Evolutionary conservation across 371 early-diverging fungal species (phyloP), one percentile per base, ranked within the genome.

Genomic region (Mucor saturninus): DNA sequence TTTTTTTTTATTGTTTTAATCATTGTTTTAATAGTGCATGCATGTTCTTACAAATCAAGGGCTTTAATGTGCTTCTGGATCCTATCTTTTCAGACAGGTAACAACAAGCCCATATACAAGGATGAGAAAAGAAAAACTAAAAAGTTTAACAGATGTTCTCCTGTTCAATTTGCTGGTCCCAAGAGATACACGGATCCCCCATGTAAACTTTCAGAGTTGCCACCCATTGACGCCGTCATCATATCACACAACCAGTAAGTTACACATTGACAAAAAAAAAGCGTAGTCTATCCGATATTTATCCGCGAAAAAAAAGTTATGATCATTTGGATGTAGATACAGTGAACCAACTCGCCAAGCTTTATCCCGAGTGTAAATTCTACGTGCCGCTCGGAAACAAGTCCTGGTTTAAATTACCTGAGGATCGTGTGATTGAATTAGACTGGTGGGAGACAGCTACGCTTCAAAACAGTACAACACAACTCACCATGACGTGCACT

Each of bases 391-490:
- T 94, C 8, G 92, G 91, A 7, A 91, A 90, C 70, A 85, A 84
- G 39, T 35, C 61, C 3, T 88, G 89, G 83, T 87, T 93, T 29
- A 59, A 72, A 9, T 68, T 79, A 0, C 50, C 81, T 8, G 39
- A 61, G 4, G 65, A 77, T 2, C 52, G 68, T 9, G 83, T 83
- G 13, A 84, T 66, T 5, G 89, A 92, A 54, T 76, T 83, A 42
- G 94, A 93, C 72, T 93, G 94, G 94, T 92, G 92, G 92, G 89
- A 91, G 50, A 74, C 73, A 32, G 79, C 82, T 39, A 69, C 76
- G 7, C 64, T 86, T 3, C 14, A 52, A 50, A 35, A 61, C 5
- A 14, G 32, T 5, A n/a, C 42, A 13, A 40, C 50, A 11, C 51
- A 65, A 32, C 11, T 85, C 49, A 77, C 70, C 61, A 64, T 88